Base-by-base conservation (phyloP, 371 early-diverging fungal genomes). In the Paraphysoderma sedebokerense region DNA sequence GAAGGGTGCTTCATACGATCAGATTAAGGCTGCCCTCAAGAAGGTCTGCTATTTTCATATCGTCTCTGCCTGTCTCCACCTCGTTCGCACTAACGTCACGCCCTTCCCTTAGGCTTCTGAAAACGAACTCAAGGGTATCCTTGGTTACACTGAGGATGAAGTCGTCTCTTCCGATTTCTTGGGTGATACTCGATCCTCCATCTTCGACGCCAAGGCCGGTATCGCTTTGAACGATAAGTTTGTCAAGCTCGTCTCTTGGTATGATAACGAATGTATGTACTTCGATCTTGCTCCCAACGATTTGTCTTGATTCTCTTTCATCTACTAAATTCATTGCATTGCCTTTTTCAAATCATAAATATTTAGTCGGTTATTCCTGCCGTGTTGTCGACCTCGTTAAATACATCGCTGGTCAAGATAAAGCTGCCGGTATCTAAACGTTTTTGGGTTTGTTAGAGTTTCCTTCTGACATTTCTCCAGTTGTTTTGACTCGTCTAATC, bases 191-290 rank as follows among this genome's bases (percentile, higher is more conserved):
- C 84, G 72, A 70, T 87, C 89, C 48, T 85, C 82, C 67, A 86
- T 96, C 72, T 87, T 98, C 56, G 99, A 99, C 71, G 81, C 86
- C 63, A 81, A 81, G 65, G 98, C 98, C 51, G 93, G 96, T 65
- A 98, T 99, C 57, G 79, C 86, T 31, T 71, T 99, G 49, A 92
- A 82, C 66, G 76, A 84, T 63, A 86, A 78, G 60, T 99, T 98
- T 67, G 91, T 98, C 75, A 99, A 99, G 87, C 67, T 99, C 39
- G 72, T 99, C 53, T 75, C 91, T 32, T 99, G 97, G 95, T 97
- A 87, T 68, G 85, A 84, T 60, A 85, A 85, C 74, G 83, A 85
- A 63, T 66, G n/a, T n/a, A n/a, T n/a, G 22, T 42, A 11, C n/a
- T 47, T 47, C 22, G 9, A 11, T 47, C 38, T 34, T 24, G 20